A percentile compares a stretch with the other conserved stretches of the same genome.
These are phyloP conservation scores for Verticillium isaacii DNA, from an alignment of 2,329 filamentous ascomycete species.

Conservation along the genomic window DNA sequence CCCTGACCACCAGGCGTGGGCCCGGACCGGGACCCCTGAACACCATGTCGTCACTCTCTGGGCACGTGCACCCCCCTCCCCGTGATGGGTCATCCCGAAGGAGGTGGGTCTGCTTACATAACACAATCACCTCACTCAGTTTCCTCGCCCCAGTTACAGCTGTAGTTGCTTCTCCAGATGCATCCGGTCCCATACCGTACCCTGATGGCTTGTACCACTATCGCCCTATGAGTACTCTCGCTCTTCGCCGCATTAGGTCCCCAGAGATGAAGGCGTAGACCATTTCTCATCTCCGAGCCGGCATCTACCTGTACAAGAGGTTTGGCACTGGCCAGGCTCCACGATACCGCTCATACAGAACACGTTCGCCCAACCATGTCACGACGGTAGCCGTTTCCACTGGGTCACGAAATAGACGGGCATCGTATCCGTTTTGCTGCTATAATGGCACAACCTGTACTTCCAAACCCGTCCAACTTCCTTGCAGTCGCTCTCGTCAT, in stretches of 20 bases:
- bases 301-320: too few species aligned
- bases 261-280: too few species aligned
- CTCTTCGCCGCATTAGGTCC: too few species aligned
- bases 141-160: too few species aligned
- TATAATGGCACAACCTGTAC: conserved; percentile 42
- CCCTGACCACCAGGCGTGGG: background rate
- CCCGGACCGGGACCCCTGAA: background rate
- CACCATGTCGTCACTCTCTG: background rate
- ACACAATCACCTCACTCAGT: background rate
- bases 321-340: too few species aligned
- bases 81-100: background rate
- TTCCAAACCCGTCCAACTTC: conserved; percentile 51
- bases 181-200: too few species aligned
- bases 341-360: too few species aligned
- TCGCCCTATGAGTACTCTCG: too few species aligned
- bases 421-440: background rate
- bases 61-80: background rate
- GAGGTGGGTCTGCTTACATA: background rate
- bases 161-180: too few species aligned
- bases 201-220: too few species aligned
- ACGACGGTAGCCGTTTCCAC: background rate
- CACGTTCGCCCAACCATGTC: background rate
- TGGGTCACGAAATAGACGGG: background rate
- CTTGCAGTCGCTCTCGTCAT: conserved; percentile 71
- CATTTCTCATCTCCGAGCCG: too few species aligned